Evolutionary conservation across 129 eudicot genomes (phyloP), one percentile per base, ranked within the genome.

Genomic region (Pulicaria dysenterica): DNA sequence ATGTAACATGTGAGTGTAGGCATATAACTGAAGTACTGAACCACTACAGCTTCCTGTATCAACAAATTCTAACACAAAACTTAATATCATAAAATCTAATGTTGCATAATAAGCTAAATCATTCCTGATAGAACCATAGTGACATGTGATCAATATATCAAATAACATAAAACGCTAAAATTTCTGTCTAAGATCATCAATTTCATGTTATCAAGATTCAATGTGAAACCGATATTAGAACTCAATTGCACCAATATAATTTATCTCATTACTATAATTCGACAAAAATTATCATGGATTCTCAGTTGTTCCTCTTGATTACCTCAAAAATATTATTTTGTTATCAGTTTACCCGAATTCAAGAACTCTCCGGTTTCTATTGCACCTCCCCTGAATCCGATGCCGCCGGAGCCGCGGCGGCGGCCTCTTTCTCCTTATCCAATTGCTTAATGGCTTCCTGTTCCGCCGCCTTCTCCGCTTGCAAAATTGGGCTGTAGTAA

Each of bases 391-490:
- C 43, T 42, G 65, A 34, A 57, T 34, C 75, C 1, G 39, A 3
- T n/a, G 36, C 36, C 0, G 42, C 70, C 0, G 73, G 31, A 24
- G 31, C 41, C 4, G 61, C 70, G 6, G 17, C 59, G 4, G 39
- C 72, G 16, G 58, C 67, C 53, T 56, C 72, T 70, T 78, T 78
- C 74, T 78, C 78, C 39, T 71, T 54, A 9, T 78, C 72, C 8
- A 78, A 63, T 15, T 72, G 78, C 4, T 78, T 73, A 6, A 63
- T 13, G 0, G 78, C 73, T 78, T 53, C 65, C 63, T 78, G 72
- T 40, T 76, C 71, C 3, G 70, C 81, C 39, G 46, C 81, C 31
- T 75, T 63, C 78, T 72, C 61, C 1, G 82, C 82, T 6, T 58
- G 61, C 61, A 75, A 48, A 72, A 77, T 41, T 1, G 69, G 75